These are phyloP conservation scores for Brachypodium distachyon DNA, from an alignment of 202 grass and related monocot species.

Conservation along the genomic window DNA sequence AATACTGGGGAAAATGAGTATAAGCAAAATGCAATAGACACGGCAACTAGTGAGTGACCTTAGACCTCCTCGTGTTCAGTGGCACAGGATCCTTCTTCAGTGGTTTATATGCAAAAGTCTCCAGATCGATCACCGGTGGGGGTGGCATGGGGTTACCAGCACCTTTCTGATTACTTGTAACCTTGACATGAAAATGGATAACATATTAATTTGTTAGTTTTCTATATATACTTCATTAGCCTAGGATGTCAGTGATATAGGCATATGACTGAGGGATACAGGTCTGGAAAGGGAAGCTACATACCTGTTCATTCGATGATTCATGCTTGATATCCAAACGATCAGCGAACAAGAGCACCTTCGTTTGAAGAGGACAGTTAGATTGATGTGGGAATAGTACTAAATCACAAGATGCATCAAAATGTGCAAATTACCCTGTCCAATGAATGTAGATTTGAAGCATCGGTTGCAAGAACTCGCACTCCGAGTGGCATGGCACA, in stretches of 20 bases:
- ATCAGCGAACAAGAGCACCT: slow-evolving; percentile 78
- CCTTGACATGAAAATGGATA: slow-evolving; percentile 26
- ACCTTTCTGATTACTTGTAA: background rate
- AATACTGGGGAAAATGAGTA: slow-evolving; percentile 3
- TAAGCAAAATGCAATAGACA: slow-evolving; percentile 12
- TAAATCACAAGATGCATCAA: slow-evolving; percentile 9
- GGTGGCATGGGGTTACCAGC: background rate
- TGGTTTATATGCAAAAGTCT: slow-evolving; percentile 48
- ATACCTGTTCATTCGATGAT: slow-evolving; percentile 38
- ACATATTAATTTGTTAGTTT: background rate
- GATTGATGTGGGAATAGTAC: background rate
- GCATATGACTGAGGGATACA: background rate
- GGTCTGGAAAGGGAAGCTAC: background rate
- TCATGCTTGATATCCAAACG: slow-evolving; percentile 53
- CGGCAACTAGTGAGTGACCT: slow-evolving; percentile 41
- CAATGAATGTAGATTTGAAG: slow-evolving; percentile 45
- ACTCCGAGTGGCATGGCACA: slow-evolving; percentile 30
- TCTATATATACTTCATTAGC: background rate
- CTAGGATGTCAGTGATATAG: background rate
- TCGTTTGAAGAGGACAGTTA: slow-evolving; percentile 23
- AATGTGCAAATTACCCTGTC: slow-evolving; percentile 46
- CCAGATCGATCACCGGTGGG: slow-evolving; percentile 32
- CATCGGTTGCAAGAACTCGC: slow-evolving; percentile 75
- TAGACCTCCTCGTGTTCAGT: slow-evolving; percentile 41
- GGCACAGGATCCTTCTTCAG: slow-evolving; percentile 24